These are phyloP conservation scores for Calocybe gambosa DNA, from an alignment of 1,284 basidiomycete genomes.

Conservation along the genomic window DNA sequence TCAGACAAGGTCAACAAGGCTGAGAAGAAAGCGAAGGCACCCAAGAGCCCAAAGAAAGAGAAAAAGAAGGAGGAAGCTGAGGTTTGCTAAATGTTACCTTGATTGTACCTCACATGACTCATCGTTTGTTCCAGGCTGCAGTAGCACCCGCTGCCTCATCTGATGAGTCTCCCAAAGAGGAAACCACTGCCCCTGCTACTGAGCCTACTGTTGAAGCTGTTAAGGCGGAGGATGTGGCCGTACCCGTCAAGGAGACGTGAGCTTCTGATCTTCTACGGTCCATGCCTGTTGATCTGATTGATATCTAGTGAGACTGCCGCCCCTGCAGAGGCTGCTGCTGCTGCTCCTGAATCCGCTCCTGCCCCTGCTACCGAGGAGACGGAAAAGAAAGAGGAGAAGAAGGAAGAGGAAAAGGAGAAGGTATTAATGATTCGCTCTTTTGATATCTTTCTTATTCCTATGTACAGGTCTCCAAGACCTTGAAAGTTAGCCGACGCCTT, in stretches of 20 bases:
- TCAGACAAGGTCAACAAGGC: slow-evolving; percentile 58
- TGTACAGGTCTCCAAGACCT: slow-evolving; percentile 33
- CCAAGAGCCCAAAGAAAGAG: slow-evolving; percentile 64
- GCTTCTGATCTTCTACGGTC: slow-evolving; percentile 2
- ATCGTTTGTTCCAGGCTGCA: slow-evolving; percentile 24
- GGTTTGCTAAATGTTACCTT: slow-evolving; percentile 17
- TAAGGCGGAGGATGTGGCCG: slow-evolving; percentile 41
- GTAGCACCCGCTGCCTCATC: slow-evolving; percentile 11
- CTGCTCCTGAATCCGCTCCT: slow-evolving; percentile 25
- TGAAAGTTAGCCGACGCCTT: slow-evolving; percentile 69
- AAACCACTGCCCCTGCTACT: slow-evolving; percentile 26
- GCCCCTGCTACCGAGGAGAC: slow-evolving; percentile 12
- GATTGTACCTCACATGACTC: slow-evolving; percentile 7
- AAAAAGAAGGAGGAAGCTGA: slow-evolving; percentile 56
- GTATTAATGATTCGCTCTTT: slow-evolving; percentile 24
- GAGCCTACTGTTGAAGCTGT: slow-evolving; percentile 41
- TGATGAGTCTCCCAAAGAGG: slow-evolving; percentile 39
- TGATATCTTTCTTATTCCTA: background rate
- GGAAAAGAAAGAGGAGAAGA: slow-evolving; percentile 26
- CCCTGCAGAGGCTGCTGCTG: slow-evolving; percentile 22
- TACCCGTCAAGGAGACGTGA: slow-evolving; percentile 32
- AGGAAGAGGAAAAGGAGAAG: slow-evolving; percentile 32
- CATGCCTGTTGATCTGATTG: background rate
- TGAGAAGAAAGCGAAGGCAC: slow-evolving; percentile 62
- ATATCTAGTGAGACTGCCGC: slow-evolving; percentile 26